phyloP scores from a whole-genome alignment of 139 green algal genomes.

The Tetradesmus obliquus region DNA sequence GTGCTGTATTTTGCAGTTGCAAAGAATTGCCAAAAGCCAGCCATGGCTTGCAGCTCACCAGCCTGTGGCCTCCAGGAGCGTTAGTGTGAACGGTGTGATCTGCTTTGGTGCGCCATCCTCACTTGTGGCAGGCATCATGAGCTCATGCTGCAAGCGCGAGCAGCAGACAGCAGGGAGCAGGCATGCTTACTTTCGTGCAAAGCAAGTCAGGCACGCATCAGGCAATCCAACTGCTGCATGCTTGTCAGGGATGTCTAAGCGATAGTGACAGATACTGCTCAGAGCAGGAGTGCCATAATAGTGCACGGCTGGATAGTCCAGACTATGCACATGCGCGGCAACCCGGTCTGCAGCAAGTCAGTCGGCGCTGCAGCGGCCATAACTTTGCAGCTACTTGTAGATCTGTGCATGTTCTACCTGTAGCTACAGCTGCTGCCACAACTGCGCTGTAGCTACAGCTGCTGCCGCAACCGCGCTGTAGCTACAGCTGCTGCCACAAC shows the following conservation, averaged over 20 bases:
- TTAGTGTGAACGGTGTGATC: conserved; percentile 30
- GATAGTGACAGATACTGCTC: too few relatives aligned
- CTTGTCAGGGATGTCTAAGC: too few relatives aligned
- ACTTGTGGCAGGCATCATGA: conserved; percentile 44
- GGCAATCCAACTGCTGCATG: neutral
- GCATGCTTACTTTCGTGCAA: neutral
- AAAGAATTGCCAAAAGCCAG: neutral
- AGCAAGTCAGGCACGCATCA: neutral
- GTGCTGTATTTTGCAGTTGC: neutral
- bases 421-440: too few relatives aligned
- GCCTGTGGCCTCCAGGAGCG: conserved; percentile 27
- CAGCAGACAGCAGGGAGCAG: neutral
- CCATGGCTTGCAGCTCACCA: neutral
- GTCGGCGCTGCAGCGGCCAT: too few relatives aligned
- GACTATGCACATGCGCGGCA: too few relatives aligned
- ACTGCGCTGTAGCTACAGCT: too few relatives aligned
- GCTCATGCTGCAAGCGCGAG: conserved; percentile 21
- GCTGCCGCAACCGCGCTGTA: too few relatives aligned
- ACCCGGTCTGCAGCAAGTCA: too few relatives aligned
- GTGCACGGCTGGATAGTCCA: too few relatives aligned
- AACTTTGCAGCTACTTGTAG: too few relatives aligned
- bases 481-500: neutral
- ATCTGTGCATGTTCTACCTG: too few relatives aligned
- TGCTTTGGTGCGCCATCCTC: conserved; percentile 21
- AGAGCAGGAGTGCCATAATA: too few relatives aligned